phyloP scores from a whole-genome alignment of 176 grass and related monocot genomes.

The Chloris gayana region DNA sequence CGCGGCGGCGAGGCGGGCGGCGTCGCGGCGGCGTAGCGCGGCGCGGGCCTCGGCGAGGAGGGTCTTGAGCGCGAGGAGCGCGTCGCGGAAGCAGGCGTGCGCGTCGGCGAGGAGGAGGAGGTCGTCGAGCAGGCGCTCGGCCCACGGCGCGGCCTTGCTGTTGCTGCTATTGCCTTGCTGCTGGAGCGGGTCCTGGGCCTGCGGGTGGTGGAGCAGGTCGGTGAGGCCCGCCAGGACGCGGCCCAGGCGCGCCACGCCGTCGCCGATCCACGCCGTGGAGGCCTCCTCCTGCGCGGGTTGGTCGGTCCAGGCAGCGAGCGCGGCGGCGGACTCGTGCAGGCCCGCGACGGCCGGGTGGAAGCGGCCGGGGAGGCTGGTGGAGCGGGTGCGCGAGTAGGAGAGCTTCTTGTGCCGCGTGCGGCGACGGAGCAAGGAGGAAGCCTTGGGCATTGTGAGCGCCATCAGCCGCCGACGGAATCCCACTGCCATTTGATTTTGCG shows the following conservation, averaged over 20 bases:
- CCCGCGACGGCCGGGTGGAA: slow-evolving; percentile 56
- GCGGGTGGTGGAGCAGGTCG: slow-evolving; percentile 59
- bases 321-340: slow-evolving; percentile 47
- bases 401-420: slow-evolving; percentile 49
- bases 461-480: slow-evolving; percentile 36
- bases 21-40: slow-evolving; percentile 47
- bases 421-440: slow-evolving; percentile 13
- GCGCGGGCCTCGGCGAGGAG: slow-evolving; percentile 57
- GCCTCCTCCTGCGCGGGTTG: background rate
- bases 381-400: slow-evolving; percentile 44
- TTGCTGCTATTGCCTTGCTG: background rate
- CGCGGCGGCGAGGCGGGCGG: slow-evolving; percentile 39
- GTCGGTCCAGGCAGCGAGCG: slow-evolving; percentile 39
- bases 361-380: slow-evolving; percentile 60
- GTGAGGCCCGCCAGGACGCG: slow-evolving; percentile 22
- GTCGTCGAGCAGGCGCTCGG: slow-evolving; percentile 62
- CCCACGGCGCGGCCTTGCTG: background rate
- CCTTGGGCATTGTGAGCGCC: slow-evolving; percentile 35
- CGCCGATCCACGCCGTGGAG: slow-evolving; percentile 40
- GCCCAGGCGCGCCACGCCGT: slow-evolving; percentile 28
- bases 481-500: slow-evolving; percentile 39
- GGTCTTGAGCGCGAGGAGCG: slow-evolving; percentile 41
- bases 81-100: slow-evolving; percentile 59
- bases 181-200: slow-evolving; percentile 51
- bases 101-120: slow-evolving; percentile 61